These are phyloP conservation scores for Zygoascus hellenicus DNA, from an alignment of 1,139 yeast species.

Conservation along the genomic window DNA sequence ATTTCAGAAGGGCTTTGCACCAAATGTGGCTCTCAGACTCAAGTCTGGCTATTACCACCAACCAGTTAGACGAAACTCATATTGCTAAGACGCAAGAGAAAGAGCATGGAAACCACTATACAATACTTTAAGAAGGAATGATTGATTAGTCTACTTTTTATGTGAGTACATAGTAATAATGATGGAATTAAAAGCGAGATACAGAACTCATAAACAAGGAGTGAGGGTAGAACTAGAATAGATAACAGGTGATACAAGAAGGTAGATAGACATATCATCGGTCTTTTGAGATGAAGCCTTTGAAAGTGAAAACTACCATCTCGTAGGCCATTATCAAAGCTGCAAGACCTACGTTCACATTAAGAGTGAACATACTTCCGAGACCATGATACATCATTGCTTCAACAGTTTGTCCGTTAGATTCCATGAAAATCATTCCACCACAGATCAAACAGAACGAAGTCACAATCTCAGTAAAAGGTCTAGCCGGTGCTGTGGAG, in stretches of 20 bases:
- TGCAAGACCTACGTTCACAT: slow-evolving; percentile 71
- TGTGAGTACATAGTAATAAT: too few species aligned
- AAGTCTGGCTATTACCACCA: too few species aligned
- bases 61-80: too few species aligned
- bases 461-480: slow-evolving; percentile 77
- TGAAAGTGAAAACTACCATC: slow-evolving; percentile 63
- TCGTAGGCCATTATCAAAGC: slow-evolving; percentile 89
- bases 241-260: neutral
- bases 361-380: slow-evolving; percentile 85
- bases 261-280: neutral
- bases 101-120: too few species aligned
- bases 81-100: too few species aligned
- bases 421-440: slow-evolving; percentile 87
- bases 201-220: neutral
- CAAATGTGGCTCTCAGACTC: neutral
- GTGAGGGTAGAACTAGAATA: neutral
- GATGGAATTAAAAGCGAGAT: neutral
- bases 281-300: slow-evolving; percentile 22
- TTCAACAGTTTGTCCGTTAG: slow-evolving; percentile 76
- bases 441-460: slow-evolving; percentile 80
- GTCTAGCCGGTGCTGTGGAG: slow-evolving; percentile 51
- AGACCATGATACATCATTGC: slow-evolving; percentile 82
- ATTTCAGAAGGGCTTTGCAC: neutral
- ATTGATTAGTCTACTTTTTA: too few species aligned
- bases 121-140: too few species aligned